A percentile compares a stretch with the other conserved stretches of the same genome.
phyloP scores from a whole-genome alignment of 768 basidiomycete species.

The Boletales sp. region DNA sequence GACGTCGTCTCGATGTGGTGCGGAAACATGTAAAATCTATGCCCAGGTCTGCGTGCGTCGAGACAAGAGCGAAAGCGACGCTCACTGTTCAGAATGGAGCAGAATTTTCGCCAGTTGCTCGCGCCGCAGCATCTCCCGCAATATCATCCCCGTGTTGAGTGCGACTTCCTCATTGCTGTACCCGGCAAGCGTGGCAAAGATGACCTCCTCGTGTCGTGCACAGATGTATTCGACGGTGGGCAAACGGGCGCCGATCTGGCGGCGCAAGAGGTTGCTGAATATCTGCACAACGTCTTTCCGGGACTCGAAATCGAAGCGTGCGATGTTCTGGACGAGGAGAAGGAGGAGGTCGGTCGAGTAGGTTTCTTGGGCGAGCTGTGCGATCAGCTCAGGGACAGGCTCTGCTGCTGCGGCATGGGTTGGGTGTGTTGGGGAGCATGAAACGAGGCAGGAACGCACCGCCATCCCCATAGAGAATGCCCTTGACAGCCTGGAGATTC shows the following conservation, averaged over 20 bases:
- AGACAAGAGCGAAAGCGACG: slow-evolving; percentile 6
- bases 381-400: slow-evolving; percentile 83
- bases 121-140: slow-evolving; percentile 94
- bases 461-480: slow-evolving; percentile 81
- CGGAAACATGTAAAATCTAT: slow-evolving; percentile 93
- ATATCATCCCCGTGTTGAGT: slow-evolving; percentile 95
- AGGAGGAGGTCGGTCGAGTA: slow-evolving; percentile 88
- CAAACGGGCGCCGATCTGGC: slow-evolving; percentile 90
- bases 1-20: slow-evolving; percentile 97
- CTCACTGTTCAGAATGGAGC: slow-evolving; percentile 91
- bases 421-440: neutral
- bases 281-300: slow-evolving; percentile 83
- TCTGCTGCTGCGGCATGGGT: slow-evolving; percentile 40
- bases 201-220: slow-evolving; percentile 66
- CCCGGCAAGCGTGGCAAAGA: slow-evolving; percentile 84
- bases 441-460: slow-evolving; percentile 44
- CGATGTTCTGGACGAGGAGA: slow-evolving; percentile 75
- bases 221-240: slow-evolving; percentile 96
- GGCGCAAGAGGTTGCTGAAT: slow-evolving; percentile 82
- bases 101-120: slow-evolving; percentile 88
- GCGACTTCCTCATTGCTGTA: slow-evolving; percentile 96
- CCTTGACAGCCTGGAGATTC: slow-evolving; percentile 87
- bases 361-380: slow-evolving; percentile 94
- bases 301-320: slow-evolving; percentile 91
- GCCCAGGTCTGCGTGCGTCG: neutral